phyloP scores from a whole-genome alignment of 768 basidiomycete species.

The Tylopilus subfusipes region DNA sequence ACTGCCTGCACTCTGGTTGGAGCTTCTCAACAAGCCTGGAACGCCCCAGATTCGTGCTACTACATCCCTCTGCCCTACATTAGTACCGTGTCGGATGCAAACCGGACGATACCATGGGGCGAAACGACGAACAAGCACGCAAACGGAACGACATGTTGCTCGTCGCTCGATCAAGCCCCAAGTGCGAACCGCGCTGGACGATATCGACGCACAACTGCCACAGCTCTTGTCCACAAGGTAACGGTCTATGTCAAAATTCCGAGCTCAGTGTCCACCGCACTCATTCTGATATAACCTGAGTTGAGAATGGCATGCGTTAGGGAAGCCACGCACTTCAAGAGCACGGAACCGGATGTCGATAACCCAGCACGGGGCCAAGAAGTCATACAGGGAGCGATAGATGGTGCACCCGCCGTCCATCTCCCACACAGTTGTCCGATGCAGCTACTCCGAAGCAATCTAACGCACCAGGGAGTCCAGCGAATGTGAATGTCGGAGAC shows the following conservation, averaged over 20 bases:
- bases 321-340: conserved; percentile 28
- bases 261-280: neutral
- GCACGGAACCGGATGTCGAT: conserved; percentile 9
- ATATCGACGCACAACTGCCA: conserved; percentile 18
- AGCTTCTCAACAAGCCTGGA: neutral
- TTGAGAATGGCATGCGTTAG: conserved; percentile 20
- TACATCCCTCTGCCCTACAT: conserved; percentile 9
- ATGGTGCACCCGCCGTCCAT: conserved; percentile 15
- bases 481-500: no score
- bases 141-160: conserved; percentile 26
- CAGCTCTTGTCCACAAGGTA: conserved; percentile 20
- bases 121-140: conserved; percentile 14
- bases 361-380: conserved; percentile 14
- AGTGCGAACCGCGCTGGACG: conserved; percentile 15
- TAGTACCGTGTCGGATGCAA: conserved; percentile 15
- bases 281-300: neutral
- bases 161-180: conserved; percentile 23
- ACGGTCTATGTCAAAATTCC: neutral
- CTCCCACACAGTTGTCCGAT: conserved; percentile 24
- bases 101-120: conserved; percentile 23
- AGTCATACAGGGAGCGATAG: conserved; percentile 19
- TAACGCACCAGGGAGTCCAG: no score
- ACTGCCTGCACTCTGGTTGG: neutral
- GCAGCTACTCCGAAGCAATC: no score
- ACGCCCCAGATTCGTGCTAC: conserved; percentile 16